phyloP scores from a whole-genome alignment of 257 asterid species.

The Nicotiana otophora region DNA sequence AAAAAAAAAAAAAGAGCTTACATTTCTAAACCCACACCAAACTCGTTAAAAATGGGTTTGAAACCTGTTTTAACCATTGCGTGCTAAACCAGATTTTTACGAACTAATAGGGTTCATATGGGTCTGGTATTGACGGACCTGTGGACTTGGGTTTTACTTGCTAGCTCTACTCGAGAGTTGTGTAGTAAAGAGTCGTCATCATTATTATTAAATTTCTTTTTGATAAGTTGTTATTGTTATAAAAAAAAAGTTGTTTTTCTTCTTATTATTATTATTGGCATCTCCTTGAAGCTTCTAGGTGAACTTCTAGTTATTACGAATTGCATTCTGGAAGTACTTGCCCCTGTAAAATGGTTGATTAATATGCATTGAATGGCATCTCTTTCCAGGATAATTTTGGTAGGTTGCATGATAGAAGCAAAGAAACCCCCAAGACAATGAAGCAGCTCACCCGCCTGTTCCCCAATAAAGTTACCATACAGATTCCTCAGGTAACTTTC shows the following conservation, averaged over 20 bases:
- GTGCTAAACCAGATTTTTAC: background rate
- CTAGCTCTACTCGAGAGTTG: background rate
- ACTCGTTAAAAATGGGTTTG: background rate
- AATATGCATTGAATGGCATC: background rate
- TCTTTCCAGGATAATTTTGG: conserved; percentile 66
- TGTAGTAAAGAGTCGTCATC: background rate
- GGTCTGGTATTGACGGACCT: background rate
- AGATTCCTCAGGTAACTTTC: conserved; percentile 75
- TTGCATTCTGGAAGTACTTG: conserved; percentile 1
- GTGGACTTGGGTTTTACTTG: background rate
- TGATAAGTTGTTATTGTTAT: background rate
- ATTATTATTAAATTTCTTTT: background rate
- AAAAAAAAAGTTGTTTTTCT: background rate
- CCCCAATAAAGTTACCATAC: conserved; percentile 87
- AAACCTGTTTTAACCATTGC: background rate
- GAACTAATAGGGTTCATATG: background rate
- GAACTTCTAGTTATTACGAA: background rate
- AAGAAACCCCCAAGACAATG: conserved; percentile 78
- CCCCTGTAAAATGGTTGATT: background rate
- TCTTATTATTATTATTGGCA: background rate
- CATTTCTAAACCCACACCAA: background rate
- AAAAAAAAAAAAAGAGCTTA: background rate
- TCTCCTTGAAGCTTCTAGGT: background rate
- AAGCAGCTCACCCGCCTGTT: conserved; percentile 85
- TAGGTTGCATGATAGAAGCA: conserved; percentile 71